These are phyloP conservation scores for Gossypium aridum DNA, from an alignment of 441 rosid genomes.

Conservation along the genomic window DNA sequence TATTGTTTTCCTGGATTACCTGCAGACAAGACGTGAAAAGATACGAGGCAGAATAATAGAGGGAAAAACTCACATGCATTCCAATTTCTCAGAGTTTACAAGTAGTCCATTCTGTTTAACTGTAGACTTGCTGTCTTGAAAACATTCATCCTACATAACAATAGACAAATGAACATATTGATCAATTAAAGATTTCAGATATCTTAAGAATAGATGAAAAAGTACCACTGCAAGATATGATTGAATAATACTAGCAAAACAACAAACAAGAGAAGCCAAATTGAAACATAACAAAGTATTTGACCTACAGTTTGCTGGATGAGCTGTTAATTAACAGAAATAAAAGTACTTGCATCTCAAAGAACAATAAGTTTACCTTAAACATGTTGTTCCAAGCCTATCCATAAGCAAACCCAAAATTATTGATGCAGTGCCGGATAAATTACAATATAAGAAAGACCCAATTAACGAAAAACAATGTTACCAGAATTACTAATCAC, in stretches of 20 bases:
- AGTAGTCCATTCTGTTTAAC: slow-evolving; percentile 15
- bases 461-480: not conserved
- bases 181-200: not conserved
- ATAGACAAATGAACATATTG: not conserved
- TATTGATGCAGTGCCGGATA: not conserved
- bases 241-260: not conserved
- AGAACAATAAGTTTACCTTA: not conserved
- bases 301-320: not conserved
- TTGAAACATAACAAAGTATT: not conserved
- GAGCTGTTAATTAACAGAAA: slow-evolving; percentile 7
- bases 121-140: slow-evolving; percentile 23
- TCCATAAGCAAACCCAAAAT: slow-evolving; percentile 1
- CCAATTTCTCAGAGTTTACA: slow-evolving; percentile 22
- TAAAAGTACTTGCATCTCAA: not conserved
- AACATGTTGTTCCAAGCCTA: not conserved
- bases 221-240: not conserved
- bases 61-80: slow-evolving; percentile 21
- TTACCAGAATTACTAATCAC: not conserved
- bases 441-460: not conserved
- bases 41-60: slow-evolving; percentile 3
- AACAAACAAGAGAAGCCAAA: not conserved
- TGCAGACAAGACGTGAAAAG: not conserved
- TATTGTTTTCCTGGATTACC: no score
- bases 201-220: not conserved
- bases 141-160: slow-evolving; percentile 25